These are phyloP conservation scores for Alternaria tenuissima DNA, from an alignment of 2,329 filamentous ascomycete species.

Conservation along the genomic window DNA sequence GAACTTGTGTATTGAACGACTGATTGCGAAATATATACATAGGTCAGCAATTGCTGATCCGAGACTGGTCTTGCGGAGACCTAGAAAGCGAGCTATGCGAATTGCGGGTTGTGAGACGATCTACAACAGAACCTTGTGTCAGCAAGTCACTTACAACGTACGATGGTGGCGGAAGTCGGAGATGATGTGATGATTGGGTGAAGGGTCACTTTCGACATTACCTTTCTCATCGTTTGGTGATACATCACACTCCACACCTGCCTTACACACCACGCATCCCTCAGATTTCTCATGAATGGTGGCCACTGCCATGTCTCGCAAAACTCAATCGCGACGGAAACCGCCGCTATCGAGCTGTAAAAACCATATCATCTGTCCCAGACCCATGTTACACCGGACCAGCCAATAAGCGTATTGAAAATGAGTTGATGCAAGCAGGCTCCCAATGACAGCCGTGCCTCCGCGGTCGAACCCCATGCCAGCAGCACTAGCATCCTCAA, in stretches of 20 bases:
- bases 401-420: not conserved
- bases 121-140: not conserved
- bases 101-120: conserved; percentile 12
- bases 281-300: not conserved
- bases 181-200: not conserved
- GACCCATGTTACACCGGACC: not conserved
- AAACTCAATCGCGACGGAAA: not conserved
- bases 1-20: not conserved
- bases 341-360: not conserved
- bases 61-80: conserved; percentile 3
- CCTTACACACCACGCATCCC: conserved; percentile 7
- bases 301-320: conserved; percentile 16
- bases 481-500: not conserved
- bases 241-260: conserved; percentile 13
- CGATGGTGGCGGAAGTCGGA: not conserved
- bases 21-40: conserved; percentile 5
- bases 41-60: not conserved
- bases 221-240: conserved; percentile 15
- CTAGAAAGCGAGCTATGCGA: conserved; percentile 1
- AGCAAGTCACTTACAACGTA: not conserved
- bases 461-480: not conserved
- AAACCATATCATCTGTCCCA: no score
- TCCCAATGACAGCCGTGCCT: not conserved
- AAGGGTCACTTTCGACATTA: not conserved
- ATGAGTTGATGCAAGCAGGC: not conserved